Percentiles rank a stretch among this genome's conserved stretches.
These are phyloP conservation scores for Kazachstania sp. DNA, from an alignment of 1,139 yeast species.

Conservation along the genomic window DNA sequence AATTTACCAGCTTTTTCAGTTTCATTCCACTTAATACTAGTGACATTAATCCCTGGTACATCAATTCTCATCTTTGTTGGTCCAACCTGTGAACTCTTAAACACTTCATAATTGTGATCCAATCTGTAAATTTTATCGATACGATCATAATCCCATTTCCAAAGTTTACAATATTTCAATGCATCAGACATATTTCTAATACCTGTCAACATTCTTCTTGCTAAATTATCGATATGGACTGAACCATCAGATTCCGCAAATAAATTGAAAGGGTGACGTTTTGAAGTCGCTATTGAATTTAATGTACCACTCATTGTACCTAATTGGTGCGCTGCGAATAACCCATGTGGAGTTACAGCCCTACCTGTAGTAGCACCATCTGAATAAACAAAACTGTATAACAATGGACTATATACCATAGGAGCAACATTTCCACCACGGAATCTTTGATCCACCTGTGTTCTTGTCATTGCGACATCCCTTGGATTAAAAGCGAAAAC, in stretches of 20 bases:
- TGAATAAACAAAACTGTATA: conserved; percentile 34
- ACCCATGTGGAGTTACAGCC: conserved; percentile 34
- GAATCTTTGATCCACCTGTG: conserved; percentile 29
- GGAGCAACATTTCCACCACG: conserved; percentile 31
- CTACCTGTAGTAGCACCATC: conserved; percentile 38
- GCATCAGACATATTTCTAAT: conserved; percentile 32
- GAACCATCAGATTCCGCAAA: conserved; percentile 60
- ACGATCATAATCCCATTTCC: conserved; percentile 36
- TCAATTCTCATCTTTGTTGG: conserved; percentile 33
- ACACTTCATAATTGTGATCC: conserved; percentile 29
- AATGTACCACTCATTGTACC: conserved; percentile 36
- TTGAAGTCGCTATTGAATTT: conserved; percentile 36
- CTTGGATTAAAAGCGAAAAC: conserved; percentile 36
- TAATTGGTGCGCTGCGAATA: conserved; percentile 32
- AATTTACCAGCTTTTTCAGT: conserved; percentile 41
- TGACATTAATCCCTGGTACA: conserved; percentile 48
- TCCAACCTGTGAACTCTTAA: conserved; percentile 24
- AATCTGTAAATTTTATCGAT: conserved; percentile 33
- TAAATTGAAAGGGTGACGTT: conserved; percentile 51
- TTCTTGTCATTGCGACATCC: conserved; percentile 35
- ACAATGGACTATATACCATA: conserved; percentile 33
- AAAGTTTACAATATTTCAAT: conserved; percentile 30
- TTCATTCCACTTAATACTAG: conserved; percentile 58
- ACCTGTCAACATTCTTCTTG: conserved; percentile 37
- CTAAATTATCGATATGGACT: conserved; percentile 36